Percentiles rank a stretch among this genome's conserved stretches.
Conservation (phyloP, 83 land plant genomes). For the Thuja plicata region DNA sequence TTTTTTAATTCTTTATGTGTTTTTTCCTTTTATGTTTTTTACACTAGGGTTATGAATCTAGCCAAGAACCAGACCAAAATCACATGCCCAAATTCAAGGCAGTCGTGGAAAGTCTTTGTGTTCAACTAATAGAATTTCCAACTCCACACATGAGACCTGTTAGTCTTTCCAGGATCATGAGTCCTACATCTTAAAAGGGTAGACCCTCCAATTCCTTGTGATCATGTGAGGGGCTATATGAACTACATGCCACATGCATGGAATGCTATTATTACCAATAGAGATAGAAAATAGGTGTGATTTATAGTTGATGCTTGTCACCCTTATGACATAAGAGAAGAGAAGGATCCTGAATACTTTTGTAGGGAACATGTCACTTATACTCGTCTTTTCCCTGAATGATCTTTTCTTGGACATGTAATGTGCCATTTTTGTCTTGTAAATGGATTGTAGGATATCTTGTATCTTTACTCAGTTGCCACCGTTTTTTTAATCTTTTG, state of each 20-base stretch:
- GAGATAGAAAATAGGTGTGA: slow-evolving; percentile 47
- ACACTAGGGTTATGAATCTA: no score
- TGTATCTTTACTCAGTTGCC: neutral
- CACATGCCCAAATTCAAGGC: no score
- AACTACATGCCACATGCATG: slow-evolving; percentile 97
- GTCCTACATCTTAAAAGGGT: slow-evolving; percentile 27
- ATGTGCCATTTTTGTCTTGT: neutral
- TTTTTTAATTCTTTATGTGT: neutral
- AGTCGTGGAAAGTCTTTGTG: no score
- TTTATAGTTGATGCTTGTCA: slow-evolving; percentile 92
- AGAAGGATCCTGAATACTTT: slow-evolving; percentile 88
- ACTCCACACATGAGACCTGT: no score
- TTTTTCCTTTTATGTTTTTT: neutral
- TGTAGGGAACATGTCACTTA: slow-evolving; percentile 53
- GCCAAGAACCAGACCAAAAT: no score
- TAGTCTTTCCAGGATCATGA: no score
- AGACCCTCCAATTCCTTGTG: slow-evolving; percentile 90
- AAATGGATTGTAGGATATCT: no score
- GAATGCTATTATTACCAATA: slow-evolving; percentile 70
- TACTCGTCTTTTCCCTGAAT: neutral
- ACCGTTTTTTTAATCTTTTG: neutral
- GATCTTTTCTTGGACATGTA: neutral
- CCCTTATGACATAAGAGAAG: slow-evolving; percentile 89
- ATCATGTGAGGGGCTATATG: slow-evolving; percentile 90
- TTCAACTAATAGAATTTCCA: no score